phyloP scores from a whole-genome alignment of 495 filamentous ascomycete species.

The Stereocaulon alpinum region DNA sequence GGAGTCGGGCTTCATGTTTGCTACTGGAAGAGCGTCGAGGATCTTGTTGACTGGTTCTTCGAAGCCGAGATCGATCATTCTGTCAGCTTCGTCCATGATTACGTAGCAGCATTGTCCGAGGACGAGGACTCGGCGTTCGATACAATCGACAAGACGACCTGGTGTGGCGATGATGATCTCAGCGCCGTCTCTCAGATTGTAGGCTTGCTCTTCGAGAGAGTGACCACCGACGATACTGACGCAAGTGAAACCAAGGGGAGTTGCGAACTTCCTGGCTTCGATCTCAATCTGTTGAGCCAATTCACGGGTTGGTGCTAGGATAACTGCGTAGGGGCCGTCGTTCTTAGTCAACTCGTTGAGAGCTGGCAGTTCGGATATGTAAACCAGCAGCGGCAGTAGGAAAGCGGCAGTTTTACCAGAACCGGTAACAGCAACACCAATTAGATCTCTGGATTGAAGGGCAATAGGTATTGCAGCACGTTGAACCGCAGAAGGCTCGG shows the following conservation, averaged over 20 bases:
- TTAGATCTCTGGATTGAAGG: slow-evolving; percentile 83
- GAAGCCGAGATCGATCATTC: slow-evolving; percentile 98
- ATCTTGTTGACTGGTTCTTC: slow-evolving; percentile 98
- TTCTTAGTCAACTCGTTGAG: slow-evolving; percentile 84
- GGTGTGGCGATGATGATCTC: slow-evolving; percentile 99
- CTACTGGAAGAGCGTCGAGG: slow-evolving; percentile 87
- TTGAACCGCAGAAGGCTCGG: slow-evolving; percentile 86
- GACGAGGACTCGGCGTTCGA: slow-evolving; percentile 85
- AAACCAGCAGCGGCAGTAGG: slow-evolving; percentile 85
- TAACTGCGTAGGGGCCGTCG: slow-evolving; percentile 92
- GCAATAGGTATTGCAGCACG: slow-evolving; percentile 94
- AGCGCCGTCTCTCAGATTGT: slow-evolving; percentile 84
- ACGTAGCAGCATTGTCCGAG: slow-evolving; percentile 95
- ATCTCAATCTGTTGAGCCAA: slow-evolving; percentile 95
- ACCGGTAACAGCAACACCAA: slow-evolving; percentile 96
- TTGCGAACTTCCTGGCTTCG: slow-evolving; percentile 89
- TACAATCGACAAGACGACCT: slow-evolving; percentile 92
- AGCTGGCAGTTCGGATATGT: slow-evolving; percentile 84
- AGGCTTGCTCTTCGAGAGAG: slow-evolving; percentile 88
- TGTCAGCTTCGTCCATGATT: slow-evolving; percentile 97
- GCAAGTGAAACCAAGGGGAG: slow-evolving; percentile 84
- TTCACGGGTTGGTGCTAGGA: slow-evolving; percentile 96
- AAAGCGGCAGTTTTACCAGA: slow-evolving; percentile 98
- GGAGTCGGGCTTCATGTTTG: slow-evolving; percentile 91
- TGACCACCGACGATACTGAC: slow-evolving; percentile 97